Evolutionary conservation across 495 filamentous ascomycete genomes (phyloP), one percentile per base, ranked within the genome.

Genomic region (Immersiella caudata): DNA sequence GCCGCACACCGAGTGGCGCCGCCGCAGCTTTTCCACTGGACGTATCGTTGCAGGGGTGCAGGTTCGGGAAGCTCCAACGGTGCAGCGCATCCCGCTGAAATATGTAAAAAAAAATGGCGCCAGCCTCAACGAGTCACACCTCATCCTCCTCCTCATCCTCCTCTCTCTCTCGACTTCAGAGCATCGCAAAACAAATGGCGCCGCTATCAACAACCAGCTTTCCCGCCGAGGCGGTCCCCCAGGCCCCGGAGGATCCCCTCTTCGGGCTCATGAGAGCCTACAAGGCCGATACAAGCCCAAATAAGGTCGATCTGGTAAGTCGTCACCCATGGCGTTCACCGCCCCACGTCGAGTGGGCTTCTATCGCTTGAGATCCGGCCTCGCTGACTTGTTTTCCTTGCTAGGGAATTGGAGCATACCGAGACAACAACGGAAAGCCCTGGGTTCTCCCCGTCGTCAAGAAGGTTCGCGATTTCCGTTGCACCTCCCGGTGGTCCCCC

Each of bases 361-460:
- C 16, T 8, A 18, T 54, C 8, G 8, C 36, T 35, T 52, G 12
- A 16, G 56, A 22, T 29, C 54, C 25, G 64, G 51, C 22, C 56
- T 6, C 25, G 14, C 52, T 49, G 52, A 33, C 57, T 49, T 62
- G 11, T 60, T 49, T 26, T 46, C 1, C 27, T 11, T 21, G 9
- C 6, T 9, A 84, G 82, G 94, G 95, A 64, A 94, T 98, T 82
- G 95, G 95, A 71, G 96, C 96, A 67, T 98, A 99, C 78, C 86
- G 95, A 74, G 96, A 97, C 68, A 83, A 99, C 79, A 89, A 96
- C 76, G 93, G 93, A 60, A 97, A 97, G 81, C 96, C 95, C n/a
- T 99, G 96, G 96, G 86, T 99, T 64, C 82, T 99, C 59, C 94
- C 96, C 0, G 96, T 98, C 14, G 94, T 99, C 60, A 95, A 92